Conservation (phyloP, 1,284 basidiomycete species). For the Cryptococcus sp. region DNA sequence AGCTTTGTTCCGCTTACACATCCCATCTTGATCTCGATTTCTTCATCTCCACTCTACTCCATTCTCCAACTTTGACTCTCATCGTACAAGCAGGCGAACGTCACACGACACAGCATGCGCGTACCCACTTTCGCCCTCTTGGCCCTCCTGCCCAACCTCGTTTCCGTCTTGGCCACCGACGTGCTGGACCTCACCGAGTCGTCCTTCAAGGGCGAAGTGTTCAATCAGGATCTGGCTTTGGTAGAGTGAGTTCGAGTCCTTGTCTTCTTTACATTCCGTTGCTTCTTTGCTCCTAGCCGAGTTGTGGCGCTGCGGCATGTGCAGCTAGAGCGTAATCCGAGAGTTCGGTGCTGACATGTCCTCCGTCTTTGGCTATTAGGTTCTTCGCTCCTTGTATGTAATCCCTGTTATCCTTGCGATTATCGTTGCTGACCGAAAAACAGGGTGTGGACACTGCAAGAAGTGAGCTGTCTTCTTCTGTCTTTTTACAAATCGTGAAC, state of each 20-base stretch:
- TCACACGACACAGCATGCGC: too few relatives aligned
- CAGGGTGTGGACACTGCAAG: constrained; percentile 55
- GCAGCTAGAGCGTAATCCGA: not conserved
- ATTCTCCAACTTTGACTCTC: too few relatives aligned
- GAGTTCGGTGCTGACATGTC: not conserved
- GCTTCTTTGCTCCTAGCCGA: too few relatives aligned
- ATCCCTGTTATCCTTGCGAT: not conserved
- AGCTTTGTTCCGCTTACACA: too few relatives aligned
- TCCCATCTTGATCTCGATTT: too few relatives aligned
- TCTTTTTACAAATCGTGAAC: not conserved
- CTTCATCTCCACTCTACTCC: too few relatives aligned
- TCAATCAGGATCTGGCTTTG: constrained; percentile 74
- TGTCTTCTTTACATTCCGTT: not conserved
- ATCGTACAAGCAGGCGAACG: too few relatives aligned
- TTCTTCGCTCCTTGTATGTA: constrained; percentile 53
- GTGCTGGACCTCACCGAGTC: constrained; percentile 72
- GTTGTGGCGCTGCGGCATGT: not conserved
- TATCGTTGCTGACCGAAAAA: constrained; percentile 2
- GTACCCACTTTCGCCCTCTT: constrained; percentile 20
- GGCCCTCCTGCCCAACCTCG: constrained; percentile 30
- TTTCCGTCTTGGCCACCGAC: constrained; percentile 57
- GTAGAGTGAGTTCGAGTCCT: constrained; percentile 67
- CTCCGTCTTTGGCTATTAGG: constrained; percentile 15
- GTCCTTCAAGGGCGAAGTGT: constrained; percentile 71
- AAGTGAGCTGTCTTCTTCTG: constrained; percentile 31